These are phyloP conservation scores for Rhododendron williamsianum DNA, from an alignment of 148 eudicot genomes.

Conservation along the genomic window DNA sequence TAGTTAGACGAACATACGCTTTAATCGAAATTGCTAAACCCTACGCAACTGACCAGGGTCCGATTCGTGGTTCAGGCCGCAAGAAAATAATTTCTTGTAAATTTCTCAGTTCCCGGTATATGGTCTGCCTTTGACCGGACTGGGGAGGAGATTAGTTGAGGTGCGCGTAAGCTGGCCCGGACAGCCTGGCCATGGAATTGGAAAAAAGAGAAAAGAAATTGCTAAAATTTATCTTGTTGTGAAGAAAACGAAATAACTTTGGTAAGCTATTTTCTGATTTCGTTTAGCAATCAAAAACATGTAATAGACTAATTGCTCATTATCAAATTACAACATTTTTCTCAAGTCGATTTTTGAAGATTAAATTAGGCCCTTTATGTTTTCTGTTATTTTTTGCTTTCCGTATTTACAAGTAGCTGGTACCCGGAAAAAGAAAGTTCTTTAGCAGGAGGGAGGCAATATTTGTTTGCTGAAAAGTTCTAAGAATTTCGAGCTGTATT, in stretches of 20 bases:
- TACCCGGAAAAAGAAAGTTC: background rate
- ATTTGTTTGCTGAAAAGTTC: background rate
- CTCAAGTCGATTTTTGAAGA: background rate
- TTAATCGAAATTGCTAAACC: background rate
- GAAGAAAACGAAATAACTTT: background rate
- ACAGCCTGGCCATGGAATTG: too few species aligned
- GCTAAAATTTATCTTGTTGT: background rate
- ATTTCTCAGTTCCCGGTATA: too few species aligned
- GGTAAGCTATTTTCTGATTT: background rate
- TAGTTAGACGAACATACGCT: background rate
- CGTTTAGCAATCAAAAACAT: background rate
- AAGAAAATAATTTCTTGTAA: too few species aligned
- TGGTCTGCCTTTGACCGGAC: too few species aligned
- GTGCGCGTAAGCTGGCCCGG: too few species aligned
- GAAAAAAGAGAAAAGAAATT: background rate
- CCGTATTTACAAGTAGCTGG: background rate
- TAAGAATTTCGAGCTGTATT: background rate
- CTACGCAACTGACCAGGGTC: background rate
- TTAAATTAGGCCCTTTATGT: background rate
- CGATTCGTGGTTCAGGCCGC: too few species aligned
- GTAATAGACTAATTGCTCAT: background rate
- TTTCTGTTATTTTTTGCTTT: background rate
- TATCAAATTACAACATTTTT: background rate
- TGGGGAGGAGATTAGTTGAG: too few species aligned
- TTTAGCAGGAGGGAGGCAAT: background rate